Conservation (phyloP, 495 filamentous ascomycete genomes). For the Cercophora newfieldiana region DNA sequence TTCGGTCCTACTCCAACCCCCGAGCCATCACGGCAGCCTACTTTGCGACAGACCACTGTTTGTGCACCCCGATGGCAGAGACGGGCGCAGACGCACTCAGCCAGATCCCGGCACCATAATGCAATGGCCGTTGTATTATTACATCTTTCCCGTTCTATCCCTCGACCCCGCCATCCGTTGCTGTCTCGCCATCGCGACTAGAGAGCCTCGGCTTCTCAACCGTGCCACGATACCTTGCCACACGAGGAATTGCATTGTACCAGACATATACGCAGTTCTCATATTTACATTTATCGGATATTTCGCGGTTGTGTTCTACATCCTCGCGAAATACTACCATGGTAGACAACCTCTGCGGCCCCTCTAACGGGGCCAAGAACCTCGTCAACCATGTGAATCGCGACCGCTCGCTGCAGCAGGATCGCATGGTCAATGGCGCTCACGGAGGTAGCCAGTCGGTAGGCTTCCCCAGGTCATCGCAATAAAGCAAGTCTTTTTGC, state of each 20-base stretch:
- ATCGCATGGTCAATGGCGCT: constrained; percentile 49
- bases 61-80: neutral
- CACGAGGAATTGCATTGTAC: too few species aligned
- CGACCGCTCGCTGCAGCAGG: constrained; percentile 83
- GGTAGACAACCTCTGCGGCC: constrained; percentile 83
- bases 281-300: neutral
- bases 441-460: constrained; percentile 24
- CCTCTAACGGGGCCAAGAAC: constrained; percentile 83
- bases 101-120: neutral
- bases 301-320: neutral
- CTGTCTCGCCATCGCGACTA: neutral
- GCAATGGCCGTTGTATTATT: neutral
- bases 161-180: neutral
- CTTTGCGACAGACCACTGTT: neutral
- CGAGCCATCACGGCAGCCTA: neutral
- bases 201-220: constrained; percentile 13
- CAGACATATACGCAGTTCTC: neutral
- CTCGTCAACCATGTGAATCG: constrained; percentile 77
- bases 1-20: neutral
- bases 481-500: neutral
- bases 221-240: neutral
- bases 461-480: constrained; percentile 2
- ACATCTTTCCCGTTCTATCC: neutral
- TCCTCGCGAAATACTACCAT: constrained; percentile 44
- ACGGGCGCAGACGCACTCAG: neutral